Evolutionary conservation across 805 yeast species (phyloP).

Genomic region (Wickerhamomyces chambardii): DNA sequence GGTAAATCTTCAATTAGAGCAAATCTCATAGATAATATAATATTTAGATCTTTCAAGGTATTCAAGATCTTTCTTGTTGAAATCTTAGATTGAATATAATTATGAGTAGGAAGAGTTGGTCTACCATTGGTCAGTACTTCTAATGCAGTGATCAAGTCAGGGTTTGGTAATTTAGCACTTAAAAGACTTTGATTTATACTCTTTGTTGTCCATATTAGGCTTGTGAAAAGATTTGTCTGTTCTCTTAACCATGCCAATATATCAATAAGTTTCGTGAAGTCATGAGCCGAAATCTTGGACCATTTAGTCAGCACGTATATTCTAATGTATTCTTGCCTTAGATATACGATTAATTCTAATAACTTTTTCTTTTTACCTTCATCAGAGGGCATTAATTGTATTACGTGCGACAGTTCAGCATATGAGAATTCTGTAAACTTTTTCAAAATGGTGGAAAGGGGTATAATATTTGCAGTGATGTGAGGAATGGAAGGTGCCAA

Average conservation of each 20-base stretch:
- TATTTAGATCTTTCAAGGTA: slow-evolving; percentile 61
- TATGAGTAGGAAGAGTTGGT: slow-evolving; percentile 65
- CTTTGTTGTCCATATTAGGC: slow-evolving; percentile 56
- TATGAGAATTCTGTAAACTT: slow-evolving; percentile 54
- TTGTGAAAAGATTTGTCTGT: slow-evolving; percentile 62
- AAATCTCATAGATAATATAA: slow-evolving; percentile 63
- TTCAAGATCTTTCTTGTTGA: slow-evolving; percentile 47
- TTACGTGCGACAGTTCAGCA: slow-evolving; percentile 47
- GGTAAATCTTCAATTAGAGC: slow-evolving; percentile 63
- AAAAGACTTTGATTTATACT: slow-evolving; percentile 62
- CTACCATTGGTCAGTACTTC: slow-evolving; percentile 75
- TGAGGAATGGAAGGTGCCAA: slow-evolving; percentile 57
- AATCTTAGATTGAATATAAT: slow-evolving; percentile 42
- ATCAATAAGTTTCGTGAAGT: slow-evolving; percentile 72
- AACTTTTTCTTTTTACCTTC: slow-evolving; percentile 58
- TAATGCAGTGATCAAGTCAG: slow-evolving; percentile 80
- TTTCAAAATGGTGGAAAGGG: slow-evolving; percentile 50
- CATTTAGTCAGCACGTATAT: slow-evolving; percentile 84
- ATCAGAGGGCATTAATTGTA: slow-evolving; percentile 58
- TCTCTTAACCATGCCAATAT: slow-evolving; percentile 80
- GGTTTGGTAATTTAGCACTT: slow-evolving; percentile 87
- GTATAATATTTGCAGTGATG: slow-evolving; percentile 59
- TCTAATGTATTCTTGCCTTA: slow-evolving; percentile 80
- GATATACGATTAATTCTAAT: slow-evolving; percentile 54
- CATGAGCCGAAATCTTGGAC: slow-evolving; percentile 62